Evolutionary conservation across 2,329 filamentous ascomycete genomes (phyloP), one percentile per base, ranked within the genome.

Genomic region (Blastomyces emzantsi): DNA sequence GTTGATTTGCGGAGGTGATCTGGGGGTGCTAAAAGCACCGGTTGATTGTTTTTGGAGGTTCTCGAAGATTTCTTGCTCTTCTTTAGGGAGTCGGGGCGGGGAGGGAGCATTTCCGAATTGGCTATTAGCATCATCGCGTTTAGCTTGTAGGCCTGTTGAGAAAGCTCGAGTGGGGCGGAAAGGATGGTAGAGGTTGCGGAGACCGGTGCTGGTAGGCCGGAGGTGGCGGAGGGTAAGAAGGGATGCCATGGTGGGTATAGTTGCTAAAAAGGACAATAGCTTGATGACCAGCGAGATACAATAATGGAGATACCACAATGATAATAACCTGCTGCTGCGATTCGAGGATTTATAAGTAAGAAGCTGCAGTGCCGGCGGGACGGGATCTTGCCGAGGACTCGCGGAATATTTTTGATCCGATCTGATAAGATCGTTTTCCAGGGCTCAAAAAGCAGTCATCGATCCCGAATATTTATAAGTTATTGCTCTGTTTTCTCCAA

Each of bases 1-100:
- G 64, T 83, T 83, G 66, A 83, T 78, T 64, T 79, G 74, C 25
- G 77, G 77, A 49, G 71, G 59, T 41, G 67, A 65, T 60, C 69
- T 67, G 45, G 79, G 88, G 70, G 84, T 94, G 79, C 80, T 94
- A 78, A 85, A 97, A 66, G 78, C 94, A 67, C 83, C 90, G 67
- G 85, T 95, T 69, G 80, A 96, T 73, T 82, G 81, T 69, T 85
- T 85, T 73, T 97, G 92, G 3, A 97, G 87, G 52, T 87, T 83
- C 77, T 97, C 92, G 75, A 94, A 96, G 68, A 95, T 85, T 74
- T 92, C 90, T 80, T 97, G 92, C 70, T 96, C 88, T 75, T 90
- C 87, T 70, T 91, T 87, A 7, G 93, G 91, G 13, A 97, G 90
- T 59, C 91, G 89, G 0, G 91, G 92, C 19, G 94, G 94, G 8